These are phyloP conservation scores for Trichomonascaceae sp. DNA, from an alignment of 1,139 yeast species.

Conservation along the genomic window DNA sequence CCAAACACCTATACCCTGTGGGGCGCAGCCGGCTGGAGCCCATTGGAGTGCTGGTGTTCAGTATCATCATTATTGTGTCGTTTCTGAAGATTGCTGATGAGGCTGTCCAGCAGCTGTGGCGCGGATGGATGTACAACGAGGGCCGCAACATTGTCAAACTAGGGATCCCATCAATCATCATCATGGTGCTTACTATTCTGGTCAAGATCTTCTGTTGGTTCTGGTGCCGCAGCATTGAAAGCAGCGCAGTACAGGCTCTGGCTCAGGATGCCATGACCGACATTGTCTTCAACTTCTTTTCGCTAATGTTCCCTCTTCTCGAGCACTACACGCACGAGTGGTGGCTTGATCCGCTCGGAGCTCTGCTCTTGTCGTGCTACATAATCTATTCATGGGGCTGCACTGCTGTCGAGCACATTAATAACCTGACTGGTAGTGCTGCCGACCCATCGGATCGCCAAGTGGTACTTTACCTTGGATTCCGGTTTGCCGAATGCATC, in stretches of 20 bases:
- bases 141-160: conserved; percentile 28
- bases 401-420: conserved; percentile 54
- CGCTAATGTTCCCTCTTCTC: conserved; percentile 53
- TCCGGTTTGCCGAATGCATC: conserved; percentile 58
- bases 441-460: conserved; percentile 54
- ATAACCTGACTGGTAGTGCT: conserved; percentile 61
- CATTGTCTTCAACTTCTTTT: conserved; percentile 55
- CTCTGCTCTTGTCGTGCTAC: conserved; percentile 47
- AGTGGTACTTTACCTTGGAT: conserved; percentile 51
- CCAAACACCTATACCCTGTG: conserved; percentile 39
- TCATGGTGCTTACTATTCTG: conserved; percentile 52
- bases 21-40: conserved; percentile 69
- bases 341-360: conserved; percentile 73
- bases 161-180: conserved; percentile 38
- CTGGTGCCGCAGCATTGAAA: conserved; percentile 51
- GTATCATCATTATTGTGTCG: conserved; percentile 56
- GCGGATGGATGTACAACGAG: conserved; percentile 7
- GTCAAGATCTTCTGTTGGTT: conserved; percentile 49
- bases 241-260: conserved; percentile 62
- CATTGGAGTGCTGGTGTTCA: conserved; percentile 61
- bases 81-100: conserved; percentile 65
- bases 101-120: conserved; percentile 27
- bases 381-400: conserved; percentile 50
- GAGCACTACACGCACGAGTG: conserved; percentile 42
- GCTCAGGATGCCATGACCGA: conserved; percentile 79